phyloP scores from a whole-genome alignment of 2,329 filamentous ascomycete genomes.

The Lomentospora prolificans region DNA sequence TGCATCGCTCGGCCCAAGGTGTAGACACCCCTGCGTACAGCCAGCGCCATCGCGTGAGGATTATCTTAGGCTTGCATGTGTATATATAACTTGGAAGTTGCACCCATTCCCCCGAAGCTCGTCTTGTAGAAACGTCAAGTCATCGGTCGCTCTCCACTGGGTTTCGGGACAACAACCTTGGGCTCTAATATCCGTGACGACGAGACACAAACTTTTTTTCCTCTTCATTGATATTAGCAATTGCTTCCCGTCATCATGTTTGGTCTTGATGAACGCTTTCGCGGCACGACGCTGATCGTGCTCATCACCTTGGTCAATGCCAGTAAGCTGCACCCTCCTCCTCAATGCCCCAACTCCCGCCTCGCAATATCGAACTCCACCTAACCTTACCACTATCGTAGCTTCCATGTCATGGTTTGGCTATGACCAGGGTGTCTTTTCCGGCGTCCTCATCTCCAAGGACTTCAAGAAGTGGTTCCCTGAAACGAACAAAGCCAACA shows the following conservation, averaged over 20 bases:
- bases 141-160: too few relatives aligned
- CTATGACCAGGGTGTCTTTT: slow-evolving; percentile 30
- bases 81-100: not conserved
- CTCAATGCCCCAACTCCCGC: not conserved
- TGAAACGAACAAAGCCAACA: slow-evolving; percentile 24
- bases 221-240: too few relatives aligned
- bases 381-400: not conserved
- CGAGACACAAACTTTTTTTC: too few relatives aligned
- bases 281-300: slow-evolving; percentile 16
- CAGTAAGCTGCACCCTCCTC: slow-evolving; percentile 9
- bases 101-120: too few relatives aligned
- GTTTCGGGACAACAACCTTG: too few relatives aligned
- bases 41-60: not conserved
- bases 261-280: slow-evolving; percentile 10
- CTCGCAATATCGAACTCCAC: not conserved
- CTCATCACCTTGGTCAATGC: slow-evolving; percentile 19
- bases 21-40: not conserved
- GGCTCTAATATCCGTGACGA: too few relatives aligned
- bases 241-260: not conserved
- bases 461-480: slow-evolving; percentile 29
- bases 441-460: slow-evolving; percentile 29
- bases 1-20: too few relatives aligned
- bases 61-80: not conserved
- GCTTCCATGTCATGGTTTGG: slow-evolving; percentile 23
- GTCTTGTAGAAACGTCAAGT: too few relatives aligned